These are phyloP conservation scores for Skeletonema menzelii DNA, from an alignment of 108 stramenopile genomes.

Conservation along the genomic window DNA sequence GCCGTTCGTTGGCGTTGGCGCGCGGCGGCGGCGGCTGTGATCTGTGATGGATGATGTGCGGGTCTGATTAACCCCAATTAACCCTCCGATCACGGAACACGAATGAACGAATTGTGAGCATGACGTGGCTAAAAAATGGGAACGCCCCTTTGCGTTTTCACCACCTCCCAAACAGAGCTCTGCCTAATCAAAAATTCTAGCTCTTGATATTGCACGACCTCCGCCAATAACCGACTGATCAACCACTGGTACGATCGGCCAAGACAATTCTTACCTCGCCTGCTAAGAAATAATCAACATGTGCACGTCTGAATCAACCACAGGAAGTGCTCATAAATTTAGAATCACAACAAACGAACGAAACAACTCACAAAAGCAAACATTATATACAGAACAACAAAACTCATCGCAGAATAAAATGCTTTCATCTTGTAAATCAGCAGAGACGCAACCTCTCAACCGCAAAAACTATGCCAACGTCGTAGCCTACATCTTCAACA, in stretches of 20 bases:
- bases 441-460: conserved; percentile 22
- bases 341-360: background rate
- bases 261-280: background rate
- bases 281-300: background rate
- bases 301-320: background rate
- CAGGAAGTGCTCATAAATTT: background rate
- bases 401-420: background rate
- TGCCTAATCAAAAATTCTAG: too few species aligned
- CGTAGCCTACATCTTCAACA: conserved; percentile 65
- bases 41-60: too few species aligned
- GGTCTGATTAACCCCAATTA: too few species aligned
- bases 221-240: too few species aligned
- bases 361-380: background rate
- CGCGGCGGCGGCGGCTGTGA: too few species aligned
- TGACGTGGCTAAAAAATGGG: too few species aligned
- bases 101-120: too few species aligned
- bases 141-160: too few species aligned
- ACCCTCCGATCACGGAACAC: too few species aligned
- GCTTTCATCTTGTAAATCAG: background rate
- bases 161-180: too few species aligned
- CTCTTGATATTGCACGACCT: too few species aligned
- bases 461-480: conserved; percentile 66
- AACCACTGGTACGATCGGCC: background rate
- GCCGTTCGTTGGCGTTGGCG: too few species aligned
- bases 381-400: background rate